These are phyloP conservation scores for Yamadazyma endophytica DNA, from an alignment of 805 yeast genomes.

Conservation along the genomic window DNA sequence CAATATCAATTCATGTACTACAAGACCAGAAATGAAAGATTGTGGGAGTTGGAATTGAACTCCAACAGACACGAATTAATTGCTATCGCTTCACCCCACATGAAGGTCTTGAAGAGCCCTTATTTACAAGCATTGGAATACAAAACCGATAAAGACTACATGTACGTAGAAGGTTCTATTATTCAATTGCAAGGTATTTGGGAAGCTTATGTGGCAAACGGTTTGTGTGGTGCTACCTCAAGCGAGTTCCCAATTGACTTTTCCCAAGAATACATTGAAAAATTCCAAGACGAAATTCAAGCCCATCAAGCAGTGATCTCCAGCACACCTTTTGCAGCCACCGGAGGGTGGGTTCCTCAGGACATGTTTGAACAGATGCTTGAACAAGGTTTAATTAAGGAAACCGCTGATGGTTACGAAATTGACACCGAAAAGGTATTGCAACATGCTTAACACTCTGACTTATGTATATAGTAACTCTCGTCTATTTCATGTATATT, in stretches of 20 bases:
- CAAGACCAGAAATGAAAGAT: constrained; percentile 85
- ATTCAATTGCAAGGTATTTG: constrained; percentile 66
- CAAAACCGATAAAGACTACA: constrained; percentile 53
- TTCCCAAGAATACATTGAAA: constrained; percentile 54
- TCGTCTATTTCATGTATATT: constrained; percentile 1
- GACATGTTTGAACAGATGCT: constrained; percentile 76
- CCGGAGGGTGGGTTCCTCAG: constrained; percentile 95
- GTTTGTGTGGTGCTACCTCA: constrained; percentile 44
- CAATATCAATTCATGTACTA: constrained; percentile 84
- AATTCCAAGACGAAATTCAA: constrained; percentile 54
- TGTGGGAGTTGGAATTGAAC: constrained; percentile 79
- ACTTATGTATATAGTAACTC: constrained; percentile 1
- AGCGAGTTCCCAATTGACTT: constrained; percentile 55
- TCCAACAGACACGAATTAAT: constrained; percentile 61
- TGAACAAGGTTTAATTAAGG: constrained; percentile 61
- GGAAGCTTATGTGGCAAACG: constrained; percentile 59
- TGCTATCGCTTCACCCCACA: constrained; percentile 79
- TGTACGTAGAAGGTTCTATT: constrained; percentile 63
- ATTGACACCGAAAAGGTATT: constrained; percentile 29
- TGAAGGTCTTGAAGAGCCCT: constrained; percentile 66
- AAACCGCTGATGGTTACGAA: constrained; percentile 46
- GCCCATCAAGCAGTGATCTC: constrained; percentile 66
- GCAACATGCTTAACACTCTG: constrained; percentile 1
- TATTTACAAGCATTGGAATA: constrained; percentile 58
- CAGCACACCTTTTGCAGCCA: constrained; percentile 78